These are phyloP conservation scores for Taphrina betulina DNA, from an alignment of 1,139 yeast genomes.

Conservation along the genomic window DNA sequence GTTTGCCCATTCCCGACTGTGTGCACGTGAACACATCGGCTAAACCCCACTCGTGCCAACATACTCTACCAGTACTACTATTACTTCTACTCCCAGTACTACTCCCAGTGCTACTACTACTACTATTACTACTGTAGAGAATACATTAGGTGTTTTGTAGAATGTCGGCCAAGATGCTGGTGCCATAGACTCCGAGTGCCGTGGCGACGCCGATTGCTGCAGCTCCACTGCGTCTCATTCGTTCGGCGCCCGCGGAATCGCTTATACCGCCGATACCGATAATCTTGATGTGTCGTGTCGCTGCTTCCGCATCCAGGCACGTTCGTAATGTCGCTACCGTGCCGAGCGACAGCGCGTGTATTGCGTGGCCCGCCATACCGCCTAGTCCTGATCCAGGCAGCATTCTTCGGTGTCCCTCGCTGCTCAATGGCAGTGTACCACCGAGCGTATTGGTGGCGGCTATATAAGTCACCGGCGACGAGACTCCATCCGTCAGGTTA, in stretches of 20 bases:
- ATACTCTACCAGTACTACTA: no score
- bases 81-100: no score
- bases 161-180: background rate
- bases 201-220: background rate
- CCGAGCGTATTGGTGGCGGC: background rate
- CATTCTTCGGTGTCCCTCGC: background rate
- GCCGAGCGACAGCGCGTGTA: background rate
- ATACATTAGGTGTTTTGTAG: no score
- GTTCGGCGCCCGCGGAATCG: background rate
- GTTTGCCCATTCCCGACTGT: no score
- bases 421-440: background rate
- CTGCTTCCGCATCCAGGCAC: no score
- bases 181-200: background rate
- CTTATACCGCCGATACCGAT: background rate
- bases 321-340: background rate
- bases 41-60: no score
- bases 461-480: background rate
- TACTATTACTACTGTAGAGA: no score
- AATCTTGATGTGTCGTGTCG: background rate
- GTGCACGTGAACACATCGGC: no score
- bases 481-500: background rate
- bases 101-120: no score
- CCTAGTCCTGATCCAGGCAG: slow-evolving; percentile 4
- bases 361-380: background rate
- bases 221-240: background rate